Evolutionary conservation across 352 stramenopile species (phyloP), one percentile per base, ranked within the genome.

Genomic region (Thraustotheca clavata): DNA sequence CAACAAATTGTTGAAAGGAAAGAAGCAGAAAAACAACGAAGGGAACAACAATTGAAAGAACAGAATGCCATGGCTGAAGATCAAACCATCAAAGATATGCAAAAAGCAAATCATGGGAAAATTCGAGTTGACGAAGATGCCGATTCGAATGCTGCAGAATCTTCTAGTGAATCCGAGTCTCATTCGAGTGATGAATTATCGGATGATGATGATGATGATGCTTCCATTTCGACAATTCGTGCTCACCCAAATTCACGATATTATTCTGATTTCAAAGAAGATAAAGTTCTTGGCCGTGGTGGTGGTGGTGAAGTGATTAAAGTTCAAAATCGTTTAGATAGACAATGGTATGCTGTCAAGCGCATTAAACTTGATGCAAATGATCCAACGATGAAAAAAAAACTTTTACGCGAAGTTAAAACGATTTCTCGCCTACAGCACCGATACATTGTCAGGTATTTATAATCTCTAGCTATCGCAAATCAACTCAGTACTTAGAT

Each of bases 371-470:
- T 94, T 29, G 83, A 94, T 36, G 74, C 86, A 0, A 77, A 93
- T 6, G 86, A 94, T 59, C 86, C 86, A 49, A 88, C 79, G 0
- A 94, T 96, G 86, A 98, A 98, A 74, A 91, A 91, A 76, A 98
- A 98, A 61, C 87, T 98, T 29, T 59, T 96, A 49, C 81, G 95
- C 34, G 95, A 98, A 72, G 94, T 98, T 20, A 97, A 95, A 54
- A 98, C 91, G 0, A 98, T 98, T 84, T 97, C 91, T 33, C 76
- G 91, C 39, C 97, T 98, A 87, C 90, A 94, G 50, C 95, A 98
- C 52, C 92, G 95, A 35, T 93, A 98, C 60, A 98, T 98, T 68
- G 95, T 98, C 18, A 76, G 95, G 41, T 98, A 98, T 67, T n/a
- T n/a, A 11, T n/a, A 16, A 34, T 41, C 26, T 49, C 20, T 27